Percentiles rank a stretch among this genome's conserved stretches.
These are phyloP conservation scores for Rosa multiflora DNA, from an alignment of 306 rosid species.

Conservation along the genomic window DNA sequence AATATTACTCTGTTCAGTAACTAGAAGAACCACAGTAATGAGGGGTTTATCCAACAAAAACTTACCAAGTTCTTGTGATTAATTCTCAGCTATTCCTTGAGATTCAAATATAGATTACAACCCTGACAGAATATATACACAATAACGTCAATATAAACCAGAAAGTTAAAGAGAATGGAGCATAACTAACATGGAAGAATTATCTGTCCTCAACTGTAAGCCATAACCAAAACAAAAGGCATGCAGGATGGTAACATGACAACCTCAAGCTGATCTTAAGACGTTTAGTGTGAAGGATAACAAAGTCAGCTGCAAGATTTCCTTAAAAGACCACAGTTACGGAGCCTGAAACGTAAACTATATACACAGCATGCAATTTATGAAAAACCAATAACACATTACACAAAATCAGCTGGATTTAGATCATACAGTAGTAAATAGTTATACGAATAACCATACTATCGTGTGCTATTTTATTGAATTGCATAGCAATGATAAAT, in stretches of 20 bases:
- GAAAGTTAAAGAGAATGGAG: conserved; percentile 11
- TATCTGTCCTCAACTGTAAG: conserved; percentile 9
- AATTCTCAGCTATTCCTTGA: conserved; percentile 6
- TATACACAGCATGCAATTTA: conserved; percentile 26
- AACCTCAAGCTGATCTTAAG: conserved; percentile 20
- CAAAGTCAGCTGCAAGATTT: conserved; percentile 21
- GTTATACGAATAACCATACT: conserved; percentile 38
- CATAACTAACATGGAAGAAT: conserved; percentile 10
- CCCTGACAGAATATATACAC: neutral
- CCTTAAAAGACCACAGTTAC: conserved; percentile 18
- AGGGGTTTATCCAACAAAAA: neutral
- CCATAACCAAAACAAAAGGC: conserved; percentile 10
- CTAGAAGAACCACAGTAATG: neutral
- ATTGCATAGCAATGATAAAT: conserved; percentile 67
- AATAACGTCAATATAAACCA: conserved; percentile 4
- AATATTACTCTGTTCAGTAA: conserved; percentile 3
- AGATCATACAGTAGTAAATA: conserved; percentile 31
- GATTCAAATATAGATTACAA: conserved; percentile 6
- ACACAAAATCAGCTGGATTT: conserved; percentile 31
- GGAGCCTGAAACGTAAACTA: conserved; percentile 20
- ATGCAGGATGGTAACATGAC: conserved; percentile 11
- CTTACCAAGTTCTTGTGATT: neutral
- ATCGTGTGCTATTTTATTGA: conserved; percentile 63
- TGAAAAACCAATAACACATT: conserved; percentile 27
- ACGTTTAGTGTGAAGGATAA: conserved; percentile 2